Base-by-base conservation (phyloP, 2,329 filamentous ascomycete genomes). In the Pleomassaria siparia region DNA sequence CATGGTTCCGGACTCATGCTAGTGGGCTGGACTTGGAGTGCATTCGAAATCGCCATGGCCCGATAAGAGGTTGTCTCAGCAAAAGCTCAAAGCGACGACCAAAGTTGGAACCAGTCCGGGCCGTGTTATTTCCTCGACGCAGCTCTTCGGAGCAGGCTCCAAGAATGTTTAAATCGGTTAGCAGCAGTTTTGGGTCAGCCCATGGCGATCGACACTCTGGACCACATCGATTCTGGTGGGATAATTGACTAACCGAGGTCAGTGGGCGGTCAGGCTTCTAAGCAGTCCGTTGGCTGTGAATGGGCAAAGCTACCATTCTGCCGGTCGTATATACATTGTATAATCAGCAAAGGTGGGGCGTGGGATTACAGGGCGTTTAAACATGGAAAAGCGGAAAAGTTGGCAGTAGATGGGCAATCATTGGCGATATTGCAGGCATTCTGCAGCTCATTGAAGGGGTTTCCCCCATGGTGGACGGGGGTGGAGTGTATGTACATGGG, bases 151-250 rank as follows among this genome's bases (percentile, higher is more conserved):
- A 22, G 35, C 9, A 22, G 35, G 35, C 35, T 7, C 20, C 7
- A 7, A 21, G 35, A 16, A 18, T 47, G 42, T 53, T 49, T 50
- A 44, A 46, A 47, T 51, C 32, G 44, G 49, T 37, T 46, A 39
- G 43, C 35, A 3, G 6, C 8, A 22, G 35, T 22, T 37, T 37
- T 21, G 13, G 20, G 24, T 37, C 35, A 37, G 18, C 18, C 35
- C 35, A 37, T 52, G 36, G 45, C 37, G 56, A 68, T 67, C 62
- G 62, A 45, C 54, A 47, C 55, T 60, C 53, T 52, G 48, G 43
- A 37, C 47, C 47, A 41, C 54, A 66, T 66, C 62, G 63, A 54
- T 60, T 43, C 16, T 42, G 37, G 44, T 46, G 45, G 47, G 47
- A 44, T 39, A 40, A 44, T 42, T 44, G 47, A 29, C 43, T 48